These are phyloP conservation scores for Vitis rupestris DNA, from an alignment of 164 flowering plant genomes.

Conservation along the genomic window DNA sequence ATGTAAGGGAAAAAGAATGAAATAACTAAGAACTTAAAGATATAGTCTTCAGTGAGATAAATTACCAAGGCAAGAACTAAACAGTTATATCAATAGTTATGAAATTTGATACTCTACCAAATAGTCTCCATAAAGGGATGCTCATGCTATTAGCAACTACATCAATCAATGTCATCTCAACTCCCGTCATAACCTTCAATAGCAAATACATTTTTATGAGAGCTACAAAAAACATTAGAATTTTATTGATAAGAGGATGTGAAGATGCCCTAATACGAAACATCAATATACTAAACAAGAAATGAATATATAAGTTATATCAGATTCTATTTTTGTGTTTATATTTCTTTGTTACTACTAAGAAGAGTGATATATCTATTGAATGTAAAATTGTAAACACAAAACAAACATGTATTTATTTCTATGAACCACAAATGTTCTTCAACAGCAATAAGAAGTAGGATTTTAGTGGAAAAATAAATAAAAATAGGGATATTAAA, in stretches of 20 bases:
- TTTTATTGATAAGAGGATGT: neutral
- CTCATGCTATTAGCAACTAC: slow-evolving; percentile 78
- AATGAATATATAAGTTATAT: too few species aligned
- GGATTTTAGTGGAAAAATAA: too few species aligned
- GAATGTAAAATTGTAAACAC: too few species aligned
- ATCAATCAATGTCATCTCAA: slow-evolving; percentile 92
- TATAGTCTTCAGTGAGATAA: neutral
- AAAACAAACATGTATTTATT: too few species aligned
- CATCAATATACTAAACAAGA: neutral
- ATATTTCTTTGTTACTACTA: too few species aligned
- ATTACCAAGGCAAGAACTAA: slow-evolving; percentile 17
- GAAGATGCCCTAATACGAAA: slow-evolving; percentile 1
- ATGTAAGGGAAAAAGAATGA: neutral
- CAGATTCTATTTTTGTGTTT: too few species aligned
- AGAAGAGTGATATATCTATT: too few species aligned
- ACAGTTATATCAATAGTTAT: slow-evolving; percentile 89
- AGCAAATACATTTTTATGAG: slow-evolving; percentile 21
- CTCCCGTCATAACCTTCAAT: slow-evolving; percentile 85
- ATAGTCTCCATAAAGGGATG: slow-evolving; percentile 77
- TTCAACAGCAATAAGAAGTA: too few species aligned
- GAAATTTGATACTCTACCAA: slow-evolving; percentile 77
- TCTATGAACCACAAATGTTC: too few species aligned
- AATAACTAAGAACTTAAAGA: neutral
- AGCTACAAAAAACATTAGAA: neutral
- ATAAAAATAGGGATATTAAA: too few species aligned